Evolutionary conservation across 345 rosid species (phyloP).

Genomic region (Barbarea vulgaris): DNA sequence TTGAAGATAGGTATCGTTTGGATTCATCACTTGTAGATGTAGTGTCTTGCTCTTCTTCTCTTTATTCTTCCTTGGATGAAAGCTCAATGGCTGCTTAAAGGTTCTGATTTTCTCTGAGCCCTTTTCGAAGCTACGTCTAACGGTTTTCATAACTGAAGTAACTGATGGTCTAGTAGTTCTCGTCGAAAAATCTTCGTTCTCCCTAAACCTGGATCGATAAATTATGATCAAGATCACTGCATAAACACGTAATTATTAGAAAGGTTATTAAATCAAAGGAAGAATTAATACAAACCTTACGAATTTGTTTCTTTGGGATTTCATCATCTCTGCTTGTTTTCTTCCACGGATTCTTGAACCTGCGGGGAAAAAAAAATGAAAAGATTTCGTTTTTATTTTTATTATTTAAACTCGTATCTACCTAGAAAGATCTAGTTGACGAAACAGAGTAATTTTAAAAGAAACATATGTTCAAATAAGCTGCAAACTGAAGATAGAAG

Average conservation of each 20-base stretch:
- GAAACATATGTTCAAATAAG: background rate
- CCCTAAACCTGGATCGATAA: constrained; percentile 49
- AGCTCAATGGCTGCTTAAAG: constrained; percentile 45
- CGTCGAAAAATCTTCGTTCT: constrained; percentile 22
- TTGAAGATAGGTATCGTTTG: constrained; percentile 42
- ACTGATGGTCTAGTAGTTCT: constrained; percentile 37
- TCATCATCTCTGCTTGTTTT: constrained; percentile 23
- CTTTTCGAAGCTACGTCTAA: constrained; percentile 46
- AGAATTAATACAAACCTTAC: constrained; percentile 32
- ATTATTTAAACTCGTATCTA: background rate
- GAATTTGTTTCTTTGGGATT: constrained; percentile 22
- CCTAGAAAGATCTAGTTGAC: background rate
- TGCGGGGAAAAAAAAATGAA: background rate
- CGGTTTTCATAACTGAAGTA: constrained; percentile 38
- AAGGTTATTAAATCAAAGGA: background rate
- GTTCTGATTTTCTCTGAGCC: constrained; percentile 52
- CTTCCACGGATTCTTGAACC: constrained; percentile 22
- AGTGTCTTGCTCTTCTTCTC: constrained; percentile 16
- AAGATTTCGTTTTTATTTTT: background rate
- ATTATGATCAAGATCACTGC: constrained; percentile 5
- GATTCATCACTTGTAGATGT: constrained; percentile 47
- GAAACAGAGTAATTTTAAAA: constrained; percentile 7
- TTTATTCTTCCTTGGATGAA: constrained; percentile 8
- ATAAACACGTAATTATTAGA: background rate
- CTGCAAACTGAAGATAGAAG: background rate